Evolutionary conservation across 169 alveolate genomes (phyloP), one percentile per base, ranked within the genome.

Genomic region (Cryptosporidium sp.): DNA sequence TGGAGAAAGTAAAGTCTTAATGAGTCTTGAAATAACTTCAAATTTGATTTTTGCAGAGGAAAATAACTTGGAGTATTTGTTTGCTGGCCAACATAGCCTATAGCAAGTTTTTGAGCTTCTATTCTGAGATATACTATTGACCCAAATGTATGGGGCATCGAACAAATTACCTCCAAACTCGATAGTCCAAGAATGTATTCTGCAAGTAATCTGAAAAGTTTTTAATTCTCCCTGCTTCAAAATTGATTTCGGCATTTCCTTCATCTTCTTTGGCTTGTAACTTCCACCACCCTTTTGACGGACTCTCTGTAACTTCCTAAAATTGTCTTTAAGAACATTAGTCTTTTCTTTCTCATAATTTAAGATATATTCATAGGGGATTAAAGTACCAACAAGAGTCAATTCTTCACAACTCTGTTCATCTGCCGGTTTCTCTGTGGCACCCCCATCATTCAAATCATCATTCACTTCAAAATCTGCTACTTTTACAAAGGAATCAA

Each of bases 201-300:
- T 23, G 18, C 80, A 62, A 37, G 74, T 62, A 16, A 80, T 80
- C 35, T 50, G 68, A 39, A 80, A 80, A n/a, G 86, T 52, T 18
- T 73, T 73, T 14, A 80, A 18, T 2, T 26, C 75, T 23, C 48
- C 50, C 23, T 80, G 73, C 33, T 62, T 80, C 23, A 80, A 37
- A n/a, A 80, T 18, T 4, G 73, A 62, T 29, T 80, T 80, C 8
- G 73, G 73, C 26, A 80, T 80, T 62, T 65, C 73, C 18, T 80
- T 80, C 9, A 80, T 35, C 55, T 80, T 80, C 48, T 80, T 80
- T 62, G 89, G 74, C 29, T 62, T 65, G 70, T 61, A 80, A 31
- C 41, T 48, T 21, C 89, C 89, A 0, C 89, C 89, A 37, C 74
- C 80, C 21, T 65, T 80, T 50, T 80, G 89, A 31, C 89, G 73